Evolutionary conservation across 2,329 filamentous ascomycete genomes (phyloP).

Genomic region (Paraconiothyrium brasiliense): DNA sequence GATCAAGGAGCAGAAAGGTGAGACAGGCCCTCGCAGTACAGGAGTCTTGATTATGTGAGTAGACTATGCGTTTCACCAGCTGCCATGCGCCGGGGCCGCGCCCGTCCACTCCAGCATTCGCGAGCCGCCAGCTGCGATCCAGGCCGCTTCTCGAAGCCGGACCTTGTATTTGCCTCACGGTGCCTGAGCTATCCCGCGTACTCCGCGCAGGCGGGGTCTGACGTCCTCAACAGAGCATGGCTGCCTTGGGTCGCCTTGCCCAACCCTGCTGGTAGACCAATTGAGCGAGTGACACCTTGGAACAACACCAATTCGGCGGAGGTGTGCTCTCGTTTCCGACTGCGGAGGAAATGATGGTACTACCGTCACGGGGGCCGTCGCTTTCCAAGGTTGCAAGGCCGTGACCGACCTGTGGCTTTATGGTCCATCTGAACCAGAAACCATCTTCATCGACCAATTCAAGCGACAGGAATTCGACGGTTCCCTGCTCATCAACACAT

Average conservation of each 20-base stretch:
- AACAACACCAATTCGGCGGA: constrained; percentile 10
- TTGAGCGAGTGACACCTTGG: constrained; percentile 18
- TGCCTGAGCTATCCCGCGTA: constrained; percentile 25
- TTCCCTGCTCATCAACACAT: background rate
- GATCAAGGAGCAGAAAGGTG: constrained; percentile 21
- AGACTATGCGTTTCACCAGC: constrained; percentile 42
- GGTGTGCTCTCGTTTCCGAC: background rate
- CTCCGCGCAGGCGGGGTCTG: constrained; percentile 22
- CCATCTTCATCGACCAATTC: constrained; percentile 13
- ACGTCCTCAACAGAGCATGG: constrained; percentile 6
- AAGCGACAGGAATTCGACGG: background rate
- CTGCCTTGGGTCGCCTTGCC: constrained; percentile 19
- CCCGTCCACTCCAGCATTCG: constrained; percentile 18
- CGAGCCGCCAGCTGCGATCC: constrained; percentile 18
- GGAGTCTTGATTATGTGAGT: constrained; percentile 38
- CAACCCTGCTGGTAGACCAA: constrained; percentile 14
- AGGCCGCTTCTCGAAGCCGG: constrained; percentile 10
- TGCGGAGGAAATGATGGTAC: constrained; percentile 9
- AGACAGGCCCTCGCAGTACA: constrained; percentile 41
- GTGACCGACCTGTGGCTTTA: constrained; percentile 26
- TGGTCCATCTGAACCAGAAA: constrained; percentile 17
- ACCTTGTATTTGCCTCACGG: constrained; percentile 17
- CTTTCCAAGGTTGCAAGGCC: constrained; percentile 10
- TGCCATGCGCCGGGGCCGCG: constrained; percentile 29
- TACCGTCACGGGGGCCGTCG: constrained; percentile 21